Percentiles rank a stretch among this genome's conserved stretches.
phyloP scores from a whole-genome alignment of 768 basidiomycete genomes.

The Mycena vulgaris region DNA sequence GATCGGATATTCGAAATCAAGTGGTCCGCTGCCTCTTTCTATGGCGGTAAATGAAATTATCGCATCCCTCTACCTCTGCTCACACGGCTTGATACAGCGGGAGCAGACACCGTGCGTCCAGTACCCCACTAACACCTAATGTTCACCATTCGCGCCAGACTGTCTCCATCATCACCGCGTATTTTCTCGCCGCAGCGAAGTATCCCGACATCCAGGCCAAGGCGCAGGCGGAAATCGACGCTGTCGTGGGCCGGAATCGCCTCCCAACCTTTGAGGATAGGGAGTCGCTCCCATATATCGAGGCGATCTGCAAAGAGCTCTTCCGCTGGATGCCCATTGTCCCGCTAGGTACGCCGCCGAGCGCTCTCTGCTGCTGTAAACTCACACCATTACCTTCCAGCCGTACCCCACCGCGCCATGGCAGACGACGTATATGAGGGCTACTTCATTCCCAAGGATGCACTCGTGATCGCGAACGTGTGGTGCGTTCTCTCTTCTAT shows the following conservation, averaged over 20 bases:
- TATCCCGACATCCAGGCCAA: constrained; percentile 56
- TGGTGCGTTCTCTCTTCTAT: constrained; percentile 29
- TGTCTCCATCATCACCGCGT: constrained; percentile 53
- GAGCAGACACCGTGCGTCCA: constrained; percentile 56
- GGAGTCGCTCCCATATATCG: constrained; percentile 57
- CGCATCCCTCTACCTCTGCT: too few species aligned
- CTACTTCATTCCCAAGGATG: constrained; percentile 51
- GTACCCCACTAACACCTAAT: neutral
- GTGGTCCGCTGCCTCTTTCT: constrained; percentile 64
- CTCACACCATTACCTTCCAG: constrained; percentile 21
- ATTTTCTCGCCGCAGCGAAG: constrained; percentile 58
- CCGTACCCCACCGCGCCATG: constrained; percentile 44
- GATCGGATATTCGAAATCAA: constrained; percentile 58
- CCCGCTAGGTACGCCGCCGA: constrained; percentile 8
- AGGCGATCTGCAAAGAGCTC: constrained; percentile 56
- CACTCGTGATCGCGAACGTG: constrained; percentile 41
- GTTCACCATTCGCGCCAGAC: constrained; percentile 46
- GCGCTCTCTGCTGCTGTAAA: neutral
- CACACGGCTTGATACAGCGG: constrained; percentile 43
- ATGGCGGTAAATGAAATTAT: constrained; percentile 47
- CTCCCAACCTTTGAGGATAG: constrained; percentile 59
- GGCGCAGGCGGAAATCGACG: constrained; percentile 62
- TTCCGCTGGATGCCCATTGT: constrained; percentile 48
- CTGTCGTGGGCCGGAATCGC: constrained; percentile 56
- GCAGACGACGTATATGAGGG: constrained; percentile 51